These are phyloP conservation scores for Neurospora tetrasperma DNA, from an alignment of 495 filamentous ascomycete genomes.

Conservation along the genomic window DNA sequence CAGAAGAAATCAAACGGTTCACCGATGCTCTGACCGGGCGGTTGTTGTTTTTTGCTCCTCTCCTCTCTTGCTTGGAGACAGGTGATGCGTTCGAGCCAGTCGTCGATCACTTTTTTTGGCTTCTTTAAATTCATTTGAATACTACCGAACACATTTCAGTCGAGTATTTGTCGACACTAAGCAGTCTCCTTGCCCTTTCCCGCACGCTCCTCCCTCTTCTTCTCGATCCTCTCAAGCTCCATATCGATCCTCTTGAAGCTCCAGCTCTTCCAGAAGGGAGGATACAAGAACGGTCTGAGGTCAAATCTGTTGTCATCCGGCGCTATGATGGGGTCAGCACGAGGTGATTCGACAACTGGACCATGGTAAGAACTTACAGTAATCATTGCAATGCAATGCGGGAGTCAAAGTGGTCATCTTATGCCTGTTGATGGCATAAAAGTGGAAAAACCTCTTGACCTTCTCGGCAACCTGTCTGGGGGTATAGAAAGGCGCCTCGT, in stretches of 20 bases:
- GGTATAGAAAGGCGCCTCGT: slow-evolving; percentile 22
- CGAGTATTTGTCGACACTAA: neutral
- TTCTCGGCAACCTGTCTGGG: slow-evolving; percentile 45
- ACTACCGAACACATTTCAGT: neutral
- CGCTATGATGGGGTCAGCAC: slow-evolving; percentile 3
- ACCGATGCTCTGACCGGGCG: neutral
- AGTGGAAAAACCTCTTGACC: slow-evolving; percentile 58
- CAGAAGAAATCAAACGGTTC: neutral
- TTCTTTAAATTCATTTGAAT: neutral
- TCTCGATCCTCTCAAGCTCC: slow-evolving; percentile 24
- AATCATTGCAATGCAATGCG: slow-evolving; percentile 29
- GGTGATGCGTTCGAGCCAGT: neutral
- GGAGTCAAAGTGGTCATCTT: slow-evolving; percentile 61
- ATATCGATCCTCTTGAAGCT: slow-evolving; percentile 45
- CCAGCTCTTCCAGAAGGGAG: slow-evolving; percentile 36
- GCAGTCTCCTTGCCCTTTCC: slow-evolving; percentile 2
- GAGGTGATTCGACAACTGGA: neutral
- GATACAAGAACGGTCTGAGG: slow-evolving; percentile 52
- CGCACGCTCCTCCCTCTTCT: slow-evolving; percentile 21
- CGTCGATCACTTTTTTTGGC: neutral
- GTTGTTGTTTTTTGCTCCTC: neutral
- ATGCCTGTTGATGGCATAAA: slow-evolving; percentile 50
- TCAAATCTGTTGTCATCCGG: slow-evolving; percentile 47
- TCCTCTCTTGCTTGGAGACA: neutral
- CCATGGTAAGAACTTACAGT: slow-evolving; percentile 11